A percentile compares a stretch with the other conserved stretches of the same genome.
Evolutionary conservation across 352 stramenopile genomes (phyloP).

Genomic region (Phytopythium boreale): DNA sequence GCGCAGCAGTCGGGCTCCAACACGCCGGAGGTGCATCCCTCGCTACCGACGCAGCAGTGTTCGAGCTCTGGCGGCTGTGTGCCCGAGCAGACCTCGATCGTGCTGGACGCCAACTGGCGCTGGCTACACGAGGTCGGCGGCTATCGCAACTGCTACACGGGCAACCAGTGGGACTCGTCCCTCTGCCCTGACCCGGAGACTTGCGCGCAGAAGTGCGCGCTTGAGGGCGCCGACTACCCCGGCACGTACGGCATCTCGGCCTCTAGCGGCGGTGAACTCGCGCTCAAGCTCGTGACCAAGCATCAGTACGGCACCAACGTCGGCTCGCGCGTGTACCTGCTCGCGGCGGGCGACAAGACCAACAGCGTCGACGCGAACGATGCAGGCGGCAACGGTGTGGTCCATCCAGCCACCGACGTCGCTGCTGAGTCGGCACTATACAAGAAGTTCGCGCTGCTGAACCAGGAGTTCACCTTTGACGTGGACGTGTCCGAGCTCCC

Average conservation of each 20-base stretch:
- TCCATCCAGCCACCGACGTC: neutral
- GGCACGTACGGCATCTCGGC: constrained; percentile 65
- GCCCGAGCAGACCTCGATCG: constrained; percentile 44
- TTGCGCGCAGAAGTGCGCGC: constrained; percentile 54
- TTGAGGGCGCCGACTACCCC: constrained; percentile 64
- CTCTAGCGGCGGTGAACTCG: constrained; percentile 30
- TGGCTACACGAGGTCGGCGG: constrained; percentile 61
- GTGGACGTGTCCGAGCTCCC: constrained; percentile 64
- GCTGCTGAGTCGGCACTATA: constrained; percentile 22
- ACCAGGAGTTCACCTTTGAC: constrained; percentile 69
- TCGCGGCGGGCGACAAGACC: constrained; percentile 22
- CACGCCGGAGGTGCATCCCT: constrained; percentile 48
- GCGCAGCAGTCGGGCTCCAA: constrained; percentile 49
- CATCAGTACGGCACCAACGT: constrained; percentile 52
- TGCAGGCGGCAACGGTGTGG: constrained; percentile 6
- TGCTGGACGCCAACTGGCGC: constrained; percentile 74
- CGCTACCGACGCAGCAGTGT: constrained; percentile 43
- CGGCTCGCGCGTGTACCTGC: constrained; percentile 61
- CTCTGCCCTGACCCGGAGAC: constrained; percentile 44
- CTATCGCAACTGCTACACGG: constrained; percentile 70
- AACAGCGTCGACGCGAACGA: neutral
- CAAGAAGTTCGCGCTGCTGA: constrained; percentile 68
- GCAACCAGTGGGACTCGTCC: constrained; percentile 49
- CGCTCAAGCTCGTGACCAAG: constrained; percentile 57
- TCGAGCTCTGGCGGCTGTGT: constrained; percentile 36